Conservation (phyloP, 179 eudicot genomes). For the Monotropa hypopitys region DNA sequence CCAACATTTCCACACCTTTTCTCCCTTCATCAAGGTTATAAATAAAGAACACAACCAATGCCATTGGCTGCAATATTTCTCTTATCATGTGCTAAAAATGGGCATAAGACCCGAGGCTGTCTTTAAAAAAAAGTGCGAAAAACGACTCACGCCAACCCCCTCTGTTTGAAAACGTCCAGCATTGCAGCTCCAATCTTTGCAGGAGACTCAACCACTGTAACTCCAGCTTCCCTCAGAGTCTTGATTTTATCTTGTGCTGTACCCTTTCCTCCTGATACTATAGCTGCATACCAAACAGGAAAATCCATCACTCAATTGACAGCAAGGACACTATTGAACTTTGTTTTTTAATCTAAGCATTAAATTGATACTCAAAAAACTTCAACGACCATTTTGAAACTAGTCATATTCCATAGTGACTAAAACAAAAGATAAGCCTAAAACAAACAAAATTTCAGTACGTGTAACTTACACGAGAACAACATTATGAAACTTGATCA, state of each 20-base stretch:
- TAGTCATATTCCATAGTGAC: too few relatives aligned
- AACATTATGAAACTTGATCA: neutral
- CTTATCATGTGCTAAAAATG: conserved; percentile 2
- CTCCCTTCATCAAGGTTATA: neutral
- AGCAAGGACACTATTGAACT: too few relatives aligned
- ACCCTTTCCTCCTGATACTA: conserved; percentile 97
- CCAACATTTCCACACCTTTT: too few relatives aligned
- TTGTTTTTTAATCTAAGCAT: too few relatives aligned
- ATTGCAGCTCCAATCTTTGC: conserved; percentile 86
- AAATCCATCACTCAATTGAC: too few relatives aligned
- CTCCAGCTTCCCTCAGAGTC: conserved; percentile 78
- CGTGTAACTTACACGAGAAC: neutral
- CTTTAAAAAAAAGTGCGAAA: neutral
- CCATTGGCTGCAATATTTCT: neutral
- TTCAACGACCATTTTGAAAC: too few relatives aligned
- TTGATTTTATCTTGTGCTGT: conserved; percentile 94
- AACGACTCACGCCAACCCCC: conserved; percentile 50
- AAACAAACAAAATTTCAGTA: too few relatives aligned
- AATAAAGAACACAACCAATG: neutral
- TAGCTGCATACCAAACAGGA: conserved; percentile 46
- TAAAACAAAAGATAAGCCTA: too few relatives aligned
- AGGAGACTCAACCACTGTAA: conserved; percentile 89
- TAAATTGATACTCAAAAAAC: too few relatives aligned
- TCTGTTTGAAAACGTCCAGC: conserved; percentile 81
- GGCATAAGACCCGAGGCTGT: conserved; percentile 2